phyloP scores from a whole-genome alignment of 2,329 filamentous ascomycete genomes.

The Xylariaceae sp. region DNA sequence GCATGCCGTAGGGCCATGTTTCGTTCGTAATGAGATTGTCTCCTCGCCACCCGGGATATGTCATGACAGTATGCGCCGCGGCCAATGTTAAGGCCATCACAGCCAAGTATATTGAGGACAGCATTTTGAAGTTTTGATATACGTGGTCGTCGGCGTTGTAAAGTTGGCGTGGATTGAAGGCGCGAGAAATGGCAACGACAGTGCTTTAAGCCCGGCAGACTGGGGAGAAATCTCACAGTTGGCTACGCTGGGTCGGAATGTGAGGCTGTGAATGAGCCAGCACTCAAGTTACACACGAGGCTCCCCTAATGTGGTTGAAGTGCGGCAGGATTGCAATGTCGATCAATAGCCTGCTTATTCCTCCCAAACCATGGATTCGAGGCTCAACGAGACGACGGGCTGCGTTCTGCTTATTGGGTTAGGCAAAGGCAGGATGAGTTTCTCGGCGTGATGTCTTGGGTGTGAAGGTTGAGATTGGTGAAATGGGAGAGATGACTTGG shows the following conservation, averaged over 20 bases:
- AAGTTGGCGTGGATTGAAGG: background rate
- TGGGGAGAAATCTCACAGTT: no score
- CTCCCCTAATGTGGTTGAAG: no score
- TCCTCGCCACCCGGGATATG: slow-evolving; percentile 82
- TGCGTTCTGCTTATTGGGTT: slow-evolving; percentile 1
- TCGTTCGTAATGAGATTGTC: slow-evolving; percentile 79
- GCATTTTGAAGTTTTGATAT: slow-evolving; percentile 33
- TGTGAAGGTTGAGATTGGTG: slow-evolving; percentile 1
- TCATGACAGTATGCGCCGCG: slow-evolving; percentile 74
- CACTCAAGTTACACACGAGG: no score
- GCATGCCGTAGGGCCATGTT: slow-evolving; percentile 82
- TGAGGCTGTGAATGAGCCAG: no score
- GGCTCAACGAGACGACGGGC: background rate
- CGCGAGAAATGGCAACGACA: no score
- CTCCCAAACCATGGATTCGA: no score
- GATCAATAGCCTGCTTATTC: no score
- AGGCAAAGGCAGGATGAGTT: background rate
- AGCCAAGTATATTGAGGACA: slow-evolving; percentile 39
- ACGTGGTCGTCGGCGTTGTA: background rate
- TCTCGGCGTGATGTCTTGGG: slow-evolving; percentile 1
- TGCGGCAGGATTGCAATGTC: no score
- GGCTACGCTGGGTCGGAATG: no score
- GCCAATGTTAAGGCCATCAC: slow-evolving; percentile 45
- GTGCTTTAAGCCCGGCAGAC: no score
- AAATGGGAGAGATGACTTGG: slow-evolving; percentile 5